Conservation (phyloP, 2,329 filamentous ascomycete genomes). For the Trichoderma koningiopsis region DNA sequence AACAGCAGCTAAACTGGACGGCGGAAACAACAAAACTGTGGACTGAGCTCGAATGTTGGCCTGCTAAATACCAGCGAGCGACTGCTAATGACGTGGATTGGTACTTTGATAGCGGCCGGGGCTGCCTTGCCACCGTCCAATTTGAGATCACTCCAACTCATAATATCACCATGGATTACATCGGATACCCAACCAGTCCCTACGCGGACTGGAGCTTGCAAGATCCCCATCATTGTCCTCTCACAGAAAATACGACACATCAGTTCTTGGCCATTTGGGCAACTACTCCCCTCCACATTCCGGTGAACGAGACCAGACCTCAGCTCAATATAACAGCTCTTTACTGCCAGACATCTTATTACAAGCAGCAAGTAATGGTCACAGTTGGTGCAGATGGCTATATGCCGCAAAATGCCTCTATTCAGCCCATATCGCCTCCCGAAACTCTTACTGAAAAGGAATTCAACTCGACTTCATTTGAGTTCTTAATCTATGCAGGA, state of each 20-base stretch:
- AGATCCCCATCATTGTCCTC: slow-evolving; percentile 25
- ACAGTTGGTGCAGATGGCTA: background rate
- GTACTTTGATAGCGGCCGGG: slow-evolving; percentile 42
- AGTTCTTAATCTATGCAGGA: slow-evolving; percentile 38
- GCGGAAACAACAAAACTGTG: slow-evolving; percentile 35
- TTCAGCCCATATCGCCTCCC: slow-evolving; percentile 14
- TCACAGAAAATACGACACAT: slow-evolving; percentile 34
- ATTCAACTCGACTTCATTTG: slow-evolving; percentile 42
- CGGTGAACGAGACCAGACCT: too few relatives aligned
- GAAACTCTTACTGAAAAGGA: slow-evolving; percentile 30
- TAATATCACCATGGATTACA: slow-evolving; percentile 10
- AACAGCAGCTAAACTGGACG: background rate
- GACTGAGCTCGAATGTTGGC: slow-evolving; percentile 45
- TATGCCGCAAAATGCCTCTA: slow-evolving; percentile 24
- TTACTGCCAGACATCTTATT: slow-evolving; percentile 19
- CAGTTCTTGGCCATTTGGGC: slow-evolving; percentile 15
- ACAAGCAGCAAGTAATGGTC: slow-evolving; percentile 34
- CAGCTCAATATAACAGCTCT: slow-evolving; percentile 31
- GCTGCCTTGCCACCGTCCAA: slow-evolving; percentile 37
- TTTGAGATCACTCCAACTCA: too few relatives aligned
- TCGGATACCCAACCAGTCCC: slow-evolving; percentile 30
- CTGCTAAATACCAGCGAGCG: slow-evolving; percentile 31
- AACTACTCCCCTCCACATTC: slow-evolving; percentile 24
- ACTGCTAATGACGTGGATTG: background rate
- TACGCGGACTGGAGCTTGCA: slow-evolving; percentile 38